Evolutionary conservation across 2,329 filamentous ascomycete species (phyloP), one percentile per base, ranked within the genome.

Genomic region (Pseudomassariella vexata): DNA sequence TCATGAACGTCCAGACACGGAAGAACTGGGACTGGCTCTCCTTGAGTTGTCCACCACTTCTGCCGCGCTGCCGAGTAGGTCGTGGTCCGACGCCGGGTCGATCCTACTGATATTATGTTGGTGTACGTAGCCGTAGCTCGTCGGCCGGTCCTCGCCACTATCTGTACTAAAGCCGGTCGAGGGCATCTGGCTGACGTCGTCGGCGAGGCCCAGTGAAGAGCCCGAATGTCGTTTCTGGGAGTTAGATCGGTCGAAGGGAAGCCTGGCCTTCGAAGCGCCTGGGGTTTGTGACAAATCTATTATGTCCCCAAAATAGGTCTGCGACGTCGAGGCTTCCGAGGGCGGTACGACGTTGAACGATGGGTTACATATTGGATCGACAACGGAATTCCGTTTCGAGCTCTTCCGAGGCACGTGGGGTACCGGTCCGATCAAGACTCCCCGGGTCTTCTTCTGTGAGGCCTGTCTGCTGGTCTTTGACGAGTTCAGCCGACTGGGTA

Each of bases 331-430:
- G n/a, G 28, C 26, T 29, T 41, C 39, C 12, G 39, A 18, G 24
- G 48, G 30, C 24, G 43, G 33, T 20, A 30, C 35, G n/a, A 59
- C 21, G 32, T 56, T 59, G 24, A 64, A 49, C 15, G 62, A 60
- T 7, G 59, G 52, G 15, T 55, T 44, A 9, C 53, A 50, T 16
- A 59, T 47, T n/a, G 53, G 50, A 16, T 52, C 55, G 19, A 46
- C 50, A 24, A 55, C 60, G 3, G 73, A 76, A 37, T 70, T 59
- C 37, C 81, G 70, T 50, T 78, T 79, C 1, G 84, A 88, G 51
- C 81, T 87, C 58, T 82, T 86, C 19, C 83, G 70, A 3, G 85
- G 83, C 19, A 88, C 71, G 6, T 70, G 64, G 0, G 78, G 77
- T 4, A 68, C 46, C n/a, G 30, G 55, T 46, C 41, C 36, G 31